phyloP scores from a whole-genome alignment of 345 rosid species.

The Camelina laxa region DNA sequence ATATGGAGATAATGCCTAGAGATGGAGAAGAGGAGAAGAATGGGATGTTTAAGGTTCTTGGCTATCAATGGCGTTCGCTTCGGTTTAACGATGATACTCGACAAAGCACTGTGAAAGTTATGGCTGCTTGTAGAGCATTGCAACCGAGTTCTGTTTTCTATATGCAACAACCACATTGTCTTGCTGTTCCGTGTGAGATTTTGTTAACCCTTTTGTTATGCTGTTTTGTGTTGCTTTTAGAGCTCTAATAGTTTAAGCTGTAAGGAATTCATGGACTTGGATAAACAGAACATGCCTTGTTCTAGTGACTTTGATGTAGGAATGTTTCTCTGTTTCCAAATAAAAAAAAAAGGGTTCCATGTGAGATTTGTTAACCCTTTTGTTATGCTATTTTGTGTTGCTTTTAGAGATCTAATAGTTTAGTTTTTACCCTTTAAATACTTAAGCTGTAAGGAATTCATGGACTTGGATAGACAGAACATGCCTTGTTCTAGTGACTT shows the following conservation, averaged over 20 bases:
- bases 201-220: conserved; percentile 1
- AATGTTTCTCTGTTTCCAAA: background rate
- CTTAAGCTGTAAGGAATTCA: too few species aligned
- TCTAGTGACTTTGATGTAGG: too few species aligned
- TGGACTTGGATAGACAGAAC: too few species aligned
- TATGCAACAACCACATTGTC: conserved; percentile 85
- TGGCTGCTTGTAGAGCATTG: conserved; percentile 67
- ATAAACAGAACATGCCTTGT: background rate
- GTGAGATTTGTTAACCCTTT: too few species aligned
- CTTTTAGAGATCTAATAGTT: too few species aligned
- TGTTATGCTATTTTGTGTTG: too few species aligned
- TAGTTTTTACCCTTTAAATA: too few species aligned
- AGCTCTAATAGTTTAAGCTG: background rate
- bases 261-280: background rate
- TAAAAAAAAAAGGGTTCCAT: too few species aligned
- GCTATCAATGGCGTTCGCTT: conserved; percentile 91
- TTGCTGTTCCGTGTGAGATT: conserved; percentile 85
- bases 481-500: too few species aligned
- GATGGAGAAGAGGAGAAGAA: conserved; percentile 42
- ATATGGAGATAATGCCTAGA: conserved; percentile 48
- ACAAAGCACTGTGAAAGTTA: conserved; percentile 86
- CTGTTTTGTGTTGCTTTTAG: background rate
- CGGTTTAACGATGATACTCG: conserved; percentile 78
- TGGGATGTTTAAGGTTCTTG: conserved; percentile 61
- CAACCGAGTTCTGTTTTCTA: conserved; percentile 57